Base-by-base conservation (phyloP, 768 basidiomycete genomes). In the Xerocomellus intermedius region DNA sequence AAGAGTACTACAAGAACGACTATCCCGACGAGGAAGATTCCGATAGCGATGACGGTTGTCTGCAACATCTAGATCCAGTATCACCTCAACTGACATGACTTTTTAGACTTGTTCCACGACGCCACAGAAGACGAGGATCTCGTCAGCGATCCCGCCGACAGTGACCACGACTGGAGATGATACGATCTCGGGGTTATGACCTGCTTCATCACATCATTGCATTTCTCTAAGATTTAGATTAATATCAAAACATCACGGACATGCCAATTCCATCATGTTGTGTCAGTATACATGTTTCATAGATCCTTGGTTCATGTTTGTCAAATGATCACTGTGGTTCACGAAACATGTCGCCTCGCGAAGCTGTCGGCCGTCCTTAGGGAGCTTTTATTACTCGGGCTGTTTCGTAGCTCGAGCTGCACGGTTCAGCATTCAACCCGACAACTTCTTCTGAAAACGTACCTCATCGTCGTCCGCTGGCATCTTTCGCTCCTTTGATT, bases 1-100 rank as follows among this genome's bases (percentile, higher is more conserved):
- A 92, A 69, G 89, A 89, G 58, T 90, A 85, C 63, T 91, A 90
- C 71, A 89, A 82, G 63, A 92, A 92, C 55, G 89, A 92, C 64
- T 92, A 92, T 60, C 89, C 89, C 6, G 88, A 90, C 26, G 89
- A 86, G 46, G 83, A 85, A 37, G 73, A 76, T 24, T 72, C 74
- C 10, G 74, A 74, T 22, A 73, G 68, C 17, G 74, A 75, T 32
- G 72, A 70, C 39, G 77, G 74, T 64, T 77, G 75, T 75, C 58
- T 28, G 61, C 63, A 55, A 32, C 21, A 41, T 41, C 9, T 30
- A 4, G 42, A 33, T 24, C 48, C 26, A 42, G 54, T 35, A 50
- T 39, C 37, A 22, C 5, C 17, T 24, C 17, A 49, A 13, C 50
- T 53, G 35, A 57, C 54, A 22, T 21, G 22, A 38, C 41, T 45